Evolutionary conservation across 2,329 filamentous ascomycete species (phyloP).

Genomic region (Tolypocladium pustulatum): DNA sequence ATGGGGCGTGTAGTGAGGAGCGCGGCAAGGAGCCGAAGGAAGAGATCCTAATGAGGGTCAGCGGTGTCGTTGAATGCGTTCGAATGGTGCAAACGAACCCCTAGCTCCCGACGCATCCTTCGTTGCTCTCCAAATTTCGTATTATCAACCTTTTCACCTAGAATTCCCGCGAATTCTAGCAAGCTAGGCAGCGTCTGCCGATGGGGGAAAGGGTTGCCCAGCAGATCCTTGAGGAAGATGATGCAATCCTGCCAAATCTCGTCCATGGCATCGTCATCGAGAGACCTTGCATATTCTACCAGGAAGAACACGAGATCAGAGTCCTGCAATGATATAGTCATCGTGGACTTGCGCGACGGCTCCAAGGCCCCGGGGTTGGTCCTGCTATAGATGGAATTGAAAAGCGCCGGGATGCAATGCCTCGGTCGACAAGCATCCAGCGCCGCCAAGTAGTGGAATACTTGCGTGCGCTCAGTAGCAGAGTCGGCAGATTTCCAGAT

Average conservation of each 20-base stretch:
- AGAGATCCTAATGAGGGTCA: conserved; percentile 56
- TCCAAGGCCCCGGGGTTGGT: conserved; percentile 78
- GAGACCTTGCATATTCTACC: conserved; percentile 76
- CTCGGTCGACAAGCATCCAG: conserved; percentile 85
- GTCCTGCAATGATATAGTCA: conserved; percentile 78
- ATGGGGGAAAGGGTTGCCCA: conserved; percentile 91
- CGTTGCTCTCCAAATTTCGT: conserved; percentile 93
- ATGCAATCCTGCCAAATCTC: conserved; percentile 97
- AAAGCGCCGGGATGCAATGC: conserved; percentile 84
- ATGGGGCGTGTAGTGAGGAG: conserved; percentile 84
- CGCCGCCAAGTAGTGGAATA: conserved; percentile 81
- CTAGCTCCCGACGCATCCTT: conserved; percentile 82
- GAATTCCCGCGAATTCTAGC: conserved; percentile 77
- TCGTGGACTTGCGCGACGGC: conserved; percentile 68
- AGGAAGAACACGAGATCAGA: conserved; percentile 79
- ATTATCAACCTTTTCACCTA: conserved; percentile 94
- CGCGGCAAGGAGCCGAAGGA: conserved; percentile 79
- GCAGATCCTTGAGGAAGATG: conserved; percentile 76
- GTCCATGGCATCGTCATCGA: conserved; percentile 96
- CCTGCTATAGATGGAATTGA: conserved; percentile 92
- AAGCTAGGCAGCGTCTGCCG: conserved; percentile 79
- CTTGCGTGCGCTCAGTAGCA: conserved; percentile 43
- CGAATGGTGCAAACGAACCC: conserved; percentile 43
- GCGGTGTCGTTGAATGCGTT: not conserved
- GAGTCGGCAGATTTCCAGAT: conserved; percentile 57